Evolutionary conservation across 106 monocot genomes (phyloP), one percentile per base, ranked within the genome.

Genomic region (Amphibolis antarctica): DNA sequence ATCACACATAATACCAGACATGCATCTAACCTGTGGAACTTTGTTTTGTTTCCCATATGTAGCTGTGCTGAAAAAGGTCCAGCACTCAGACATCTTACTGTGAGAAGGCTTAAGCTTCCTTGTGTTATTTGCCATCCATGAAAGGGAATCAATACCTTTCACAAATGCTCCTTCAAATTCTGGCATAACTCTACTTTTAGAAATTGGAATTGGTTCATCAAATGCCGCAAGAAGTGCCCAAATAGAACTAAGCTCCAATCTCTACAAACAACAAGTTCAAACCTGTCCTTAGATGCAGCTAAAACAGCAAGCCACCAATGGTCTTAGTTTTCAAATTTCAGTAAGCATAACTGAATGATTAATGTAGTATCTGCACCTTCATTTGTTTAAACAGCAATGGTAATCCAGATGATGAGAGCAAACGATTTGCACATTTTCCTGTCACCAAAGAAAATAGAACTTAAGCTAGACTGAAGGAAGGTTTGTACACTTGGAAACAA

Each of bases 171-270:
- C 94, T 86, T 89, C 89, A 63, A 88, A 83, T 25, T 69, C 45
- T 26, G 46, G 57, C 25, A 10, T 17, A 24, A 44, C 44, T 46
- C 53, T 66, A 47, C 43, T 67, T 45, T 51, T 36, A 17, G 79
- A 73, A 68, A 79, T 55, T 21, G 76, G 77, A 48, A 89, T 75
- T 42, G 89, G 86, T 28, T 84, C 82, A 60, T 82, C 67, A 80
- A 96, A 96, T 66, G 94, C 89, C 13, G 89, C 94, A 72, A 96
- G 96, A 70, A 96, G 89, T 17, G 96, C 96, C 86, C 89, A 96
- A 31, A 96, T 80, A 46, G 90, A 65, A 76, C 86, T 96, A 19
- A 96, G 86, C 63, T 90, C 77, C 62, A 96, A 76, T 49, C 69
- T 90, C 90, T 92, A 71, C 70, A 45, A 70, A 74, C 46, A 75